phyloP scores from a whole-genome alignment of 192 early-diverging fungal genomes.

The Physocladia obscura region DNA sequence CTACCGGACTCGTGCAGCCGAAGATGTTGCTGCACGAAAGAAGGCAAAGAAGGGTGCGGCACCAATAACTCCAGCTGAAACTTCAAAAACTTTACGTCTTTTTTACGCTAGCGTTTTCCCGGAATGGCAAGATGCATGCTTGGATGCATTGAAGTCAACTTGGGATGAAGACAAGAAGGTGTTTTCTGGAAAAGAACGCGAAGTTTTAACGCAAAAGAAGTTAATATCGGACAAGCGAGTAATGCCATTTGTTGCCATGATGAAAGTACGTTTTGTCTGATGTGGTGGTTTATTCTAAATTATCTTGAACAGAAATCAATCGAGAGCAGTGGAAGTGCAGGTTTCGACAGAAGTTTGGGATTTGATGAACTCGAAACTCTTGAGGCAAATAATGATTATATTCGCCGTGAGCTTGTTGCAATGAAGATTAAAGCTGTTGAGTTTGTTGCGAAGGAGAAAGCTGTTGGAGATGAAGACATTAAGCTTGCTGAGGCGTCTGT shows the following conservation, averaged over 20 bases:
- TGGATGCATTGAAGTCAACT: slow-evolving; percentile 41
- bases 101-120: slow-evolving; percentile 83
- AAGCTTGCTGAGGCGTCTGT: slow-evolving; percentile 46
- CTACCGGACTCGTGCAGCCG: slow-evolving; percentile 76
- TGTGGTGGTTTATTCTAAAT: not conserved
- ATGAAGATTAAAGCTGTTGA: slow-evolving; percentile 42
- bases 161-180: slow-evolving; percentile 47
- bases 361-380: slow-evolving; percentile 84
- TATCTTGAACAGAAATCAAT: slow-evolving; percentile 59
- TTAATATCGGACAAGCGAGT: slow-evolving; percentile 91
- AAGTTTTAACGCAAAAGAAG: slow-evolving; percentile 62
- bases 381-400: slow-evolving; percentile 43
- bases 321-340: slow-evolving; percentile 59
- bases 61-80: slow-evolving; percentile 47
- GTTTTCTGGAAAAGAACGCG: slow-evolving; percentile 76
- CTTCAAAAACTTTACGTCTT: slow-evolving; percentile 73
- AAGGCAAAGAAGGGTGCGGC: slow-evolving; percentile 67
- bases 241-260: slow-evolving; percentile 93
- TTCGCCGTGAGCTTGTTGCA: slow-evolving; percentile 44
- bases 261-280: slow-evolving; percentile 55
- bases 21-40: slow-evolving; percentile 67
- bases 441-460: slow-evolving; percentile 29
- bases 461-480: slow-evolving; percentile 41
- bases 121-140: slow-evolving; percentile 82
- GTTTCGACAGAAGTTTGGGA: slow-evolving; percentile 76